These are phyloP conservation scores for Beta macrorhiza DNA, from an alignment of 179 eudicot genomes.

Conservation along the genomic window DNA sequence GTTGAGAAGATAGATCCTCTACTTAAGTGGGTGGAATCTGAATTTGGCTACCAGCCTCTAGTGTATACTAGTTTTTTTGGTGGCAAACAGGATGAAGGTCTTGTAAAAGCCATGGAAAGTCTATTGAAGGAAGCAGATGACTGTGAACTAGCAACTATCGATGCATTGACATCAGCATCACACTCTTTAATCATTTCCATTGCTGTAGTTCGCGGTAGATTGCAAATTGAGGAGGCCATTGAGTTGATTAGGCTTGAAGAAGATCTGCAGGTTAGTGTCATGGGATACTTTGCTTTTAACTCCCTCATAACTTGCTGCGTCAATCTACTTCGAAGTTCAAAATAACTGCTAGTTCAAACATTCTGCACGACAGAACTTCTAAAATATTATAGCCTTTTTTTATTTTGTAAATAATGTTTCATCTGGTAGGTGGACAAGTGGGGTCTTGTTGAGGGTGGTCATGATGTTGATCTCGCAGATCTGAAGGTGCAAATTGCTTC, in stretches of 20 bases:
- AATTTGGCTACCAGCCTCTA: constrained; percentile 82
- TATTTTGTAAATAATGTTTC: background rate
- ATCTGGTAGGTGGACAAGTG: constrained; percentile 62
- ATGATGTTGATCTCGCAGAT: constrained; percentile 91
- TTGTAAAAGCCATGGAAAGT: constrained; percentile 61
- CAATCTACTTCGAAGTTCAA: background rate
- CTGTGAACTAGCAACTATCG: constrained; percentile 85
- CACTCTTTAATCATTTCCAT: constrained; percentile 75
- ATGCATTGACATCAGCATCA: constrained; percentile 80
- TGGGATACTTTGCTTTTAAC: background rate
- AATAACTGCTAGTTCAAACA: background rate
- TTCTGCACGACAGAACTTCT: background rate
- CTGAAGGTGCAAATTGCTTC: constrained; percentile 79
- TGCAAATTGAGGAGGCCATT: constrained; percentile 77
- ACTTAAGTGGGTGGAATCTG: constrained; percentile 80
- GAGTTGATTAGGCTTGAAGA: constrained; percentile 92
- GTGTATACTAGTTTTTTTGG: constrained; percentile 77
- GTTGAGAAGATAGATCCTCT: constrained; percentile 81
- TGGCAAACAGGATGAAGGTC: constrained; percentile 82
- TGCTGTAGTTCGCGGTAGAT: constrained; percentile 59
- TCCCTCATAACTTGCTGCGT: background rate
- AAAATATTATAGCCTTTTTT: background rate
- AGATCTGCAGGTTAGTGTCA: constrained; percentile 63
- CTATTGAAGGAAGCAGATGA: constrained; percentile 66
- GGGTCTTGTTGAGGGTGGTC: constrained; percentile 99